phyloP scores from a whole-genome alignment of 495 filamentous ascomycete genomes.

The Penicillium atrosanguineum region DNA sequence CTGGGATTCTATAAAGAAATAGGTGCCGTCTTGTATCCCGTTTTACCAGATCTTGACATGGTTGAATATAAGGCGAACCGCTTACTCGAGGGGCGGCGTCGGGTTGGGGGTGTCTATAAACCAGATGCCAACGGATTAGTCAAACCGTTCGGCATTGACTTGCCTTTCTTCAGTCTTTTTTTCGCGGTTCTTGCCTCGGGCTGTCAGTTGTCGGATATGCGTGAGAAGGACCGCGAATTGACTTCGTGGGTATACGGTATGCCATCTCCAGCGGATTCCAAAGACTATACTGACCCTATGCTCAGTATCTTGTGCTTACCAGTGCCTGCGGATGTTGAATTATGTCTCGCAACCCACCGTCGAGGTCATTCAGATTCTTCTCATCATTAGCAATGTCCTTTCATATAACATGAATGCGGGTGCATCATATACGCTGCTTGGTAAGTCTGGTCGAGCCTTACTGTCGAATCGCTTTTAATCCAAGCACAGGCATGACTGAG shows the following conservation, averaged over 20 bases:
- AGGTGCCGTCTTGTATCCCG: slow-evolving; percentile 75
- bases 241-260: slow-evolving; percentile 60
- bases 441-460: slow-evolving; percentile 25
- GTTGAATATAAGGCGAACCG: slow-evolving; percentile 64
- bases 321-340: slow-evolving; percentile 60
- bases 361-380: slow-evolving; percentile 55
- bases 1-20: slow-evolving; percentile 74
- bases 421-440: slow-evolving; percentile 58
- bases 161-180: slow-evolving; percentile 45
- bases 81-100: slow-evolving; percentile 63
- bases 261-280: slow-evolving; percentile 9
- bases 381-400: slow-evolving; percentile 59
- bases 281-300: slow-evolving; percentile 9
- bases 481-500: slow-evolving; percentile 50
- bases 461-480: background rate
- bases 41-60: slow-evolving; percentile 65
- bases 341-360: slow-evolving; percentile 57
- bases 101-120: slow-evolving; percentile 43
- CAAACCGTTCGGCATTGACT: slow-evolving; percentile 43
- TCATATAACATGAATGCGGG: slow-evolving; percentile 66
- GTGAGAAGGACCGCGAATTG: slow-evolving; percentile 54
- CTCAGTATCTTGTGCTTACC: slow-evolving; percentile 59
- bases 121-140: slow-evolving; percentile 36
- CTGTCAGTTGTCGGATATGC: slow-evolving; percentile 70
- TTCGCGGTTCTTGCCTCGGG: slow-evolving; percentile 81